Conservation (phyloP, 495 filamentous ascomycete genomes). For the Xylaria palmicola region DNA sequence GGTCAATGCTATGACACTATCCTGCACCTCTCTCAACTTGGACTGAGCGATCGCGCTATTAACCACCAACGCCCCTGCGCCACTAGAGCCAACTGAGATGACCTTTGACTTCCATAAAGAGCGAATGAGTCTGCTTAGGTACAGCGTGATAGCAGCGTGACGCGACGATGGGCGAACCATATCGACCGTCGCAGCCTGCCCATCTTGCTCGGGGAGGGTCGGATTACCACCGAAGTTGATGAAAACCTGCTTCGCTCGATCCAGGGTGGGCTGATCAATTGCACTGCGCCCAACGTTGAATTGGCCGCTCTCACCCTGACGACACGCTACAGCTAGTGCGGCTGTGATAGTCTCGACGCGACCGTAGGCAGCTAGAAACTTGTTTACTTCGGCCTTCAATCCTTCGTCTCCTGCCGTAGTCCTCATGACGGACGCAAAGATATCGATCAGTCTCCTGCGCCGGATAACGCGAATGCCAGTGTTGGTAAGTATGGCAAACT, state of each 20-base stretch:
- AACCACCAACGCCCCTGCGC: slow-evolving; percentile 58
- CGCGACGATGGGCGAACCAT: slow-evolving; percentile 82
- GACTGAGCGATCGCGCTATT: slow-evolving; percentile 58
- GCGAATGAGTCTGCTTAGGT: slow-evolving; percentile 79
- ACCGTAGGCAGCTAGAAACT: slow-evolving; percentile 80
- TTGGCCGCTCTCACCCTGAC: slow-evolving; percentile 75
- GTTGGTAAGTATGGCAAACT: slow-evolving; percentile 89
- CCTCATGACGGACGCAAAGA: slow-evolving; percentile 80
- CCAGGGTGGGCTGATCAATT: slow-evolving; percentile 78
- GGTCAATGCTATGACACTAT: slow-evolving; percentile 71
- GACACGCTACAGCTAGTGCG: slow-evolving; percentile 93
- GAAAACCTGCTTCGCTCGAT: slow-evolving; percentile 80
- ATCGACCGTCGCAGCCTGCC: slow-evolving; percentile 60
- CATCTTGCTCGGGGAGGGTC: slow-evolving; percentile 73
- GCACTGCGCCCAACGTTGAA: slow-evolving; percentile 64
- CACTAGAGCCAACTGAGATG: slow-evolving; percentile 38
- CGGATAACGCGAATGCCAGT: slow-evolving; percentile 82
- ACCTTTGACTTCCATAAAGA: slow-evolving; percentile 75
- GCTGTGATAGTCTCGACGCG: slow-evolving; percentile 82
- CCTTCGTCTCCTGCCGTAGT: slow-evolving; percentile 74
- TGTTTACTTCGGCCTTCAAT: slow-evolving; percentile 73
- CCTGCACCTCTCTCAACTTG: slow-evolving; percentile 75
- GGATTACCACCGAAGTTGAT: slow-evolving; percentile 88
- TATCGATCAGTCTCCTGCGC: slow-evolving; percentile 82
- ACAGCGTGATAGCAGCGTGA: slow-evolving; percentile 82